Conservation (phyloP, 805 yeast genomes). For the Monosporozyma servazzii region DNA sequence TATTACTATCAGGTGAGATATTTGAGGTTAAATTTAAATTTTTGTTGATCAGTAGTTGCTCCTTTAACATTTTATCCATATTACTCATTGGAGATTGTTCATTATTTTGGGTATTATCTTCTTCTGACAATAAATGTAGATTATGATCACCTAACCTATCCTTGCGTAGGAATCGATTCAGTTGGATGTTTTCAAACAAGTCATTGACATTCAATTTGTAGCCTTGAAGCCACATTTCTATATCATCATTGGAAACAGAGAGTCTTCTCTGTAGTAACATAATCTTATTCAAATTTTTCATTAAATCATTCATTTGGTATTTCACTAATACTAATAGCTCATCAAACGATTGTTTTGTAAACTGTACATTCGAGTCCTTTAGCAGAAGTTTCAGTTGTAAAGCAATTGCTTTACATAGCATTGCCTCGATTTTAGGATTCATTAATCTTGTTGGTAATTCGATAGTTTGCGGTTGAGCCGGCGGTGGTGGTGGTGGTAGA, state of each 20-base stretch:
- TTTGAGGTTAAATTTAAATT: neutral
- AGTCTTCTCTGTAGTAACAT: constrained; percentile 54
- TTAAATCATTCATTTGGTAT: constrained; percentile 32
- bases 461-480: neutral
- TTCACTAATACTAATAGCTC: constrained; percentile 31
- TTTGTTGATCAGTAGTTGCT: neutral
- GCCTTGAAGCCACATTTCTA: constrained; percentile 36
- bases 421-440: constrained; percentile 14
- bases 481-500: neutral
- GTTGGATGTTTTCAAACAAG: constrained; percentile 15
- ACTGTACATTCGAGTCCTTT: constrained; percentile 22
- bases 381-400: constrained; percentile 28
- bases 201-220: constrained; percentile 35
- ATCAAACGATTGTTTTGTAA: constrained; percentile 31
- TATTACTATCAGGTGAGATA: neutral
- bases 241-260: constrained; percentile 44
- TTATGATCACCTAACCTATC: constrained; percentile 7
- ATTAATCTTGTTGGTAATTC: constrained; percentile 15
- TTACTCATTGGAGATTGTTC: neutral
- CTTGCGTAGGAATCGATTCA: neutral
- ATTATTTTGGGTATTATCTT: neutral
- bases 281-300: constrained; percentile 37
- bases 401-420: constrained; percentile 30
- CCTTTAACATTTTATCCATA: neutral
- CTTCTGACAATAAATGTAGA: neutral